Conservation (phyloP, 768 basidiomycete genomes). For the Hericium alpestre region DNA sequence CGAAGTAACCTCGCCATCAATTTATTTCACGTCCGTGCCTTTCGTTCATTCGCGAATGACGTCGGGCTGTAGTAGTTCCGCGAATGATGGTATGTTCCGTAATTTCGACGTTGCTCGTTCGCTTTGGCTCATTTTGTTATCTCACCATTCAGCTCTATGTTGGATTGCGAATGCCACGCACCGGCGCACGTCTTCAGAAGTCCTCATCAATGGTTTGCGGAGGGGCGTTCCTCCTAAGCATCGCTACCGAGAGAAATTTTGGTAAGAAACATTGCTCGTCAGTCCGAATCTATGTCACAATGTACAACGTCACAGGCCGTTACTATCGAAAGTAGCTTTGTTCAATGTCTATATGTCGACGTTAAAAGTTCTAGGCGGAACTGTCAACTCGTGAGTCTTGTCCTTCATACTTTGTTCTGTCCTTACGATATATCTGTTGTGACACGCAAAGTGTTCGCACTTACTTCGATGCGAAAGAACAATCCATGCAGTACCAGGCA, state of each 20-base stretch:
- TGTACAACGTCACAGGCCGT: constrained; percentile 29
- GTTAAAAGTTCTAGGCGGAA: constrained; percentile 8
- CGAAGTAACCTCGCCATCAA: constrained; percentile 33
- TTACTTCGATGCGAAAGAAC: constrained; percentile 37
- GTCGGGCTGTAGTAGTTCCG: constrained; percentile 29
- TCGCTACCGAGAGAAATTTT: constrained; percentile 48
- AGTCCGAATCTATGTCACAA: background rate
- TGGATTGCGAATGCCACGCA: constrained; percentile 45
- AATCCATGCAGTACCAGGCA: constrained; percentile 33
- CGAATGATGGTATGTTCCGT: constrained; percentile 53
- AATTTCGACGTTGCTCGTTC: background rate
- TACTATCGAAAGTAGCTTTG: constrained; percentile 42
- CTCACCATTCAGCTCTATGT: constrained; percentile 43
- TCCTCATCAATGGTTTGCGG: constrained; percentile 70
- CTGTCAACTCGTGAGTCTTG: background rate
- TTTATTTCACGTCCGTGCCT: constrained; percentile 47
- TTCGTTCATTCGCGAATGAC: constrained; percentile 49
- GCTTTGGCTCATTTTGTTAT: background rate
- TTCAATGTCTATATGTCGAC: constrained; percentile 34
- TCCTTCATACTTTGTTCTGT: too few species aligned
- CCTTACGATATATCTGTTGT: background rate
- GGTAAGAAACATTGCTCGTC: constrained; percentile 27
- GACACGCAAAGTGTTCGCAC: constrained; percentile 16
- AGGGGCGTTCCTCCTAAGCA: constrained; percentile 70
- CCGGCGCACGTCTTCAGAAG: constrained; percentile 30